phyloP scores from a whole-genome alignment of 2,329 filamentous ascomycete species.

The Claviceps monticola region DNA sequence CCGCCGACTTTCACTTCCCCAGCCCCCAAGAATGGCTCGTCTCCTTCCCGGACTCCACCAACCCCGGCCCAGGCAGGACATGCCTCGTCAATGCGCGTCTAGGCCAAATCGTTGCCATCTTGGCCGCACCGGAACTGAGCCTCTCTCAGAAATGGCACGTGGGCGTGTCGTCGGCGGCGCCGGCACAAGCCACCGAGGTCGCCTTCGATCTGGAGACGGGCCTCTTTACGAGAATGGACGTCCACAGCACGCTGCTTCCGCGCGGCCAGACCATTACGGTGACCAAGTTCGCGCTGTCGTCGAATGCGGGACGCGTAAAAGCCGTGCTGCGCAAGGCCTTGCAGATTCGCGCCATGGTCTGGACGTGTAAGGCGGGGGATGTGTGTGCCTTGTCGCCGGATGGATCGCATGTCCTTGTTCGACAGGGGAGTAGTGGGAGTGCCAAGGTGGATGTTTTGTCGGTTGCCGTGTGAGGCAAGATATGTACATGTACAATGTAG shows the following conservation, averaged over 20 bases:
- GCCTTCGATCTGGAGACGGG: not conserved
- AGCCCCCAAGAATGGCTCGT: conserved; percentile 3
- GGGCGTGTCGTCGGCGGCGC: conserved; percentile 1
- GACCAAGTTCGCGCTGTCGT: conserved; percentile 4
- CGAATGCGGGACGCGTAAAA: conserved; percentile 4
- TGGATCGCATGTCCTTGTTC: conserved; percentile 3
- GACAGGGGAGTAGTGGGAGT: not conserved
- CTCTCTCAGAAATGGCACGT: conserved; percentile 5
- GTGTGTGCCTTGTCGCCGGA: conserved; percentile 3
- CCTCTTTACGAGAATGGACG: conserved; percentile 3
- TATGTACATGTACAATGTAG: too few relatives aligned
- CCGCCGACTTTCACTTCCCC: conserved; percentile 6
- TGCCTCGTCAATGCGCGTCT: conserved; percentile 6
- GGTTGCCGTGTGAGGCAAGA: not conserved
- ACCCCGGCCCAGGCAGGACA: conserved; percentile 2
- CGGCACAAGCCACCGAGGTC: not conserved
- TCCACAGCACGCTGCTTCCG: not conserved
- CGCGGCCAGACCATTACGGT: conserved; percentile 3
- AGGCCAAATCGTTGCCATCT: conserved; percentile 3
- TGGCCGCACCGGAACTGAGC: conserved; percentile 1
- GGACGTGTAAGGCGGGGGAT: conserved; percentile 1
- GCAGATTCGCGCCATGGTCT: conserved; percentile 2
- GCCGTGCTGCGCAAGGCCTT: conserved; percentile 1
- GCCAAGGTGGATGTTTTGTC: conserved; percentile 2
- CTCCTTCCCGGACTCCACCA: conserved; percentile 4